Conservation (phyloP, 768 basidiomycete genomes). For the Xerocomellus intermedius region DNA sequence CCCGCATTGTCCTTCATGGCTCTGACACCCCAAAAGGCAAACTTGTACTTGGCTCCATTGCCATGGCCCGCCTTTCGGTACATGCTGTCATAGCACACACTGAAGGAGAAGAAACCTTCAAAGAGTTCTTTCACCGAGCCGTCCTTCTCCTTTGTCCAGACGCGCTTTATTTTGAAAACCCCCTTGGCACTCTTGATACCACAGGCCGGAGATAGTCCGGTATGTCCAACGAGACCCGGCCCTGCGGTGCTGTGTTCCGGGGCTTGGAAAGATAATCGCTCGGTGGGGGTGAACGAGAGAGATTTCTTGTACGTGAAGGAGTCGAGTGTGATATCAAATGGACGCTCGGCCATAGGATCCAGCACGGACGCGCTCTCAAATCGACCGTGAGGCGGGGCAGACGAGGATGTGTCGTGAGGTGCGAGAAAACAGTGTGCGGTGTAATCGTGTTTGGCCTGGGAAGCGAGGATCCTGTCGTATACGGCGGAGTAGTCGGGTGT, state of each 20-base stretch:
- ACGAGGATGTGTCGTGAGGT: constrained; percentile 1
- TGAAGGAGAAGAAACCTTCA: constrained; percentile 40
- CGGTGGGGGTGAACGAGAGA: constrained; percentile 29
- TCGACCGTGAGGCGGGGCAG: constrained; percentile 20
- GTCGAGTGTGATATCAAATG: constrained; percentile 32
- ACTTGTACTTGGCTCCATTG: constrained; percentile 26
- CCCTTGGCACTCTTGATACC: constrained; percentile 37
- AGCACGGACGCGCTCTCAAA: constrained; percentile 26
- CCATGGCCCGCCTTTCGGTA: constrained; percentile 39
- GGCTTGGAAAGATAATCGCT: constrained; percentile 26
- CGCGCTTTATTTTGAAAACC: constrained; percentile 35
- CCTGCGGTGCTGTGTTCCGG: constrained; percentile 21
- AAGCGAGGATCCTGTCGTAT: constrained; percentile 36
- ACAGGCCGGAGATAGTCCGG: constrained; percentile 24
- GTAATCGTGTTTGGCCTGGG: constrained; percentile 39
- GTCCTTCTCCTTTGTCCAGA: constrained; percentile 30
- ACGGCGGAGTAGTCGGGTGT: constrained; percentile 30
- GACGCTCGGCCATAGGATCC: constrained; percentile 37
- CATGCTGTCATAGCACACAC: constrained; percentile 33
- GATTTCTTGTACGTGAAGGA: constrained; percentile 24
- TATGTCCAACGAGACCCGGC: constrained; percentile 30
- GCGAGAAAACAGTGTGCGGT: constrained; percentile 34
- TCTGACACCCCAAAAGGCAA: constrained; percentile 40
- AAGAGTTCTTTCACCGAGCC: constrained; percentile 34
- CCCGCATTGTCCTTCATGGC: constrained; percentile 34